Evolutionary conservation across 2,329 filamentous ascomycete genomes (phyloP).

Genomic region (Diplodia seriata): DNA sequence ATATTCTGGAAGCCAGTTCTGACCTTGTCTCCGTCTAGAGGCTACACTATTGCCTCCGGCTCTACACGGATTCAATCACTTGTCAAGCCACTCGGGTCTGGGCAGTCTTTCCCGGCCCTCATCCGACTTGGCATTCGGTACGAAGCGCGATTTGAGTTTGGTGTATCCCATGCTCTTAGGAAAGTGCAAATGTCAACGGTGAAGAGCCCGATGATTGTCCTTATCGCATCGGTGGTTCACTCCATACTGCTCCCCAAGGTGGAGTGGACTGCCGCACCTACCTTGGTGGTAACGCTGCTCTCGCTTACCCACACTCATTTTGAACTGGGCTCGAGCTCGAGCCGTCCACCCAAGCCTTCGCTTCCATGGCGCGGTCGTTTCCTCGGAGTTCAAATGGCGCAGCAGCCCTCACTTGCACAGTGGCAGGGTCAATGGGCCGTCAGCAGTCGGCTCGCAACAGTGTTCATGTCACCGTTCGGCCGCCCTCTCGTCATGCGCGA

Average conservation of each 20-base stretch:
- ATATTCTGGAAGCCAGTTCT: too few species aligned
- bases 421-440: too few species aligned
- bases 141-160: background rate
- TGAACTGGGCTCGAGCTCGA: background rate
- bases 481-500: background rate
- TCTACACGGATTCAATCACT: background rate
- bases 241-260: background rate
- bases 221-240: background rate
- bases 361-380: background rate
- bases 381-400: background rate
- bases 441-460: too few species aligned
- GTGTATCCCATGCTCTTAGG: background rate
- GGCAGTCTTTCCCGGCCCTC: background rate
- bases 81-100: background rate
- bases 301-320: constrained; percentile 1
- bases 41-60: background rate
- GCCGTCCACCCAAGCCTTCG: background rate
- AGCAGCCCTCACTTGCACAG: too few species aligned
- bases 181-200: background rate
- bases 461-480: background rate
- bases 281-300: background rate
- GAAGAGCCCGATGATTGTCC: background rate
- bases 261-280: background rate
- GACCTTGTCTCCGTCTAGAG: background rate
- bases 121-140: background rate